Conservation (phyloP, 2,329 filamentous ascomycete species). For the Sporothrix globosa region DNA sequence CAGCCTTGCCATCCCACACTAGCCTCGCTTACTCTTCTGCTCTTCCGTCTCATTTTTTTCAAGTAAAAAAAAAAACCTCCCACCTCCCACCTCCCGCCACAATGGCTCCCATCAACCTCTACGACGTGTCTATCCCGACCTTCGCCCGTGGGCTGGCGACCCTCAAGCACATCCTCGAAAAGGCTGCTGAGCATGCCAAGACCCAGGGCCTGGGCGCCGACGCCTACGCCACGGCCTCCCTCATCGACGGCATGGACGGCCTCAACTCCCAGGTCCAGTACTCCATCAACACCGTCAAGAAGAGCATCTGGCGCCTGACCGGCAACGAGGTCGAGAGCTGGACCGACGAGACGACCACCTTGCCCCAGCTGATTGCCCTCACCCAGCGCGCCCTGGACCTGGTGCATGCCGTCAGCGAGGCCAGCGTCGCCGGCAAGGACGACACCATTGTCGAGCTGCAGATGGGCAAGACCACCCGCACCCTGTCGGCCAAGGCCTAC, state of each 20-base stretch:
- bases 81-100: conserved; percentile 14
- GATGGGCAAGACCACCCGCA: conserved; percentile 33
- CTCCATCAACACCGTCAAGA: conserved; percentile 41
- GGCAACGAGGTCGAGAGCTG: conserved; percentile 37
- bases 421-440: conserved; percentile 39
- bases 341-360: conserved; percentile 42
- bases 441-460: conserved; percentile 38
- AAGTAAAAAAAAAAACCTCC: neutral
- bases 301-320: conserved; percentile 40
- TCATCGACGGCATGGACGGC: conserved; percentile 45
- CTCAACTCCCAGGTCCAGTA: conserved; percentile 45
- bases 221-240: conserved; percentile 38
- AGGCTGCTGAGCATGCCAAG: conserved; percentile 41
- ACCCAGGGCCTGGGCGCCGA: conserved; percentile 38
- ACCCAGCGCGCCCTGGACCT: conserved; percentile 42
- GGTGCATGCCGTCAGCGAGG: conserved; percentile 39
- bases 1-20: neutral
- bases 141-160: conserved; percentile 39
- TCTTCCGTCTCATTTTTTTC: neutral
- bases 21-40: neutral
- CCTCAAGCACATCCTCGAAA: conserved; percentile 41
- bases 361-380: conserved; percentile 42
- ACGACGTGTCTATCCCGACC: conserved; percentile 41
- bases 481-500: conserved; percentile 44
- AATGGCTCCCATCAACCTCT: conserved; percentile 42